phyloP scores from a whole-genome alignment of 192 early-diverging fungal genomes.

The Phlyctochytrium bullatum region DNA sequence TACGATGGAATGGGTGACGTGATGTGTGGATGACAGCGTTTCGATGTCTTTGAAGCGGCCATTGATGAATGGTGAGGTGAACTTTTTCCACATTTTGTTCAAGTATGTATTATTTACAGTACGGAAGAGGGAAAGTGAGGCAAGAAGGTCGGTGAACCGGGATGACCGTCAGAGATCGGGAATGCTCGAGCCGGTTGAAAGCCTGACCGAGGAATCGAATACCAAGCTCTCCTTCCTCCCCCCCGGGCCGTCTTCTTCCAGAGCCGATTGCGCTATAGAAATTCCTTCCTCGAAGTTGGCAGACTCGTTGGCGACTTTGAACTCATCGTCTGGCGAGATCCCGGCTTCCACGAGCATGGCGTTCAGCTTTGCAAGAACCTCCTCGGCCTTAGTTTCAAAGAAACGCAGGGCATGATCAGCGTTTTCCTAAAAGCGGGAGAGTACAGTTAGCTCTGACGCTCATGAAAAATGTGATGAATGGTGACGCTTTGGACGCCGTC shows the following conservation, averaged over 20 bases:
- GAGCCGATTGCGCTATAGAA: background rate
- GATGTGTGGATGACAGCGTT: too few relatives aligned
- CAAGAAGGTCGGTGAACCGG: too few relatives aligned
- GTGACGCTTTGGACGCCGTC: too few relatives aligned
- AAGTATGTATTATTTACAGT: too few relatives aligned
- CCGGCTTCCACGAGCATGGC: background rate
- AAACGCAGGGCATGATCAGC: background rate
- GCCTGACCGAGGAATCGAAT: background rate
- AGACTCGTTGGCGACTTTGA: background rate
- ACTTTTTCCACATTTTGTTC: background rate
- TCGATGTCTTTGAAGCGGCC: background rate
- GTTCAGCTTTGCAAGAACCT: background rate
- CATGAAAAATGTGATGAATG: too few relatives aligned
- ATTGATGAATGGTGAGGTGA: background rate
- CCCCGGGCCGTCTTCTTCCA: background rate
- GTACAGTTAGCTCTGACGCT: too few relatives aligned
- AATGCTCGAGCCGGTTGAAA: background rate
- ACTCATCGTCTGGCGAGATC: background rate
- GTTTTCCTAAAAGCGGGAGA: background rate
- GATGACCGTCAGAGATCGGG: too few relatives aligned
- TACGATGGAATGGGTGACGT: too few relatives aligned
- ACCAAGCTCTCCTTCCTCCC: background rate
- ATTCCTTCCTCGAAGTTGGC: background rate
- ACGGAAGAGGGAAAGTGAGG: too few relatives aligned
- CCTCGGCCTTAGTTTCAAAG: background rate